Percentiles rank a stretch among this genome's conserved stretches.
These are phyloP conservation scores for Flaveria robusta DNA, from an alignment of 129 eudicot genomes.

Conservation along the genomic window DNA sequence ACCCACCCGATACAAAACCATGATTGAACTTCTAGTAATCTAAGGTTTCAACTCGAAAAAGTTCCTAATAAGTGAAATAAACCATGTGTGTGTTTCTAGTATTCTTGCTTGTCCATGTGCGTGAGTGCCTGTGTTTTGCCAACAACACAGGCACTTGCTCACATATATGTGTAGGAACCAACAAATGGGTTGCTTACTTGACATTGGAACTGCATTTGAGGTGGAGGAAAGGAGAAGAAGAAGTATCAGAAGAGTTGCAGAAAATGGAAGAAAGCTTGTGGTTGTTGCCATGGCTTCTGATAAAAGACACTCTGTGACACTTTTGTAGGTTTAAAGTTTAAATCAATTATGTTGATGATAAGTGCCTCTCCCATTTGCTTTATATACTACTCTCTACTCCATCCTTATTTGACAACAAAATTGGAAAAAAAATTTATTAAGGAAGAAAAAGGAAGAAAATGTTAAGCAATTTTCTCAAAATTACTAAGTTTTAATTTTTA, in stretches of 20 bases:
- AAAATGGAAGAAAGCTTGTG: constrained; percentile 31
- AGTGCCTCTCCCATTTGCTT: constrained; percentile 39
- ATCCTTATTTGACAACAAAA: constrained; percentile 25
- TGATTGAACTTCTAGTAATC: neutral
- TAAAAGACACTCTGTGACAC: constrained; percentile 31
- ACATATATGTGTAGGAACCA: neutral
- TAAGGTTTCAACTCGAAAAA: neutral
- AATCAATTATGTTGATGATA: constrained; percentile 24
- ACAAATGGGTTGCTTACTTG: constrained; percentile 49
- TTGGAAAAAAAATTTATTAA: neutral
- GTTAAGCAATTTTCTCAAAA: neutral
- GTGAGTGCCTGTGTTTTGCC: neutral
- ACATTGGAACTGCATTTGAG: constrained; percentile 52
- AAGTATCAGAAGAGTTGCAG: constrained; percentile 36
- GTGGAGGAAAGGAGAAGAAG: constrained; percentile 40
- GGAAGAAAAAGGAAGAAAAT: neutral
- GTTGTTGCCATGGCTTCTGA: constrained; percentile 47
- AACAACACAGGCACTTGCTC: neutral
- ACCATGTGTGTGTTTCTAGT: no score
- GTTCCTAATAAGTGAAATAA: no score
- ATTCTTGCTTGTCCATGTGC: no score
- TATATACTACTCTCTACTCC: constrained; percentile 36
- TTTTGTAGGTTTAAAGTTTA: constrained; percentile 33
- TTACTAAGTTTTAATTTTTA: no score
- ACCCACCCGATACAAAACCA: neutral